phyloP scores from a whole-genome alignment of 768 basidiomycete species.

The Boletus barrowsii region DNA sequence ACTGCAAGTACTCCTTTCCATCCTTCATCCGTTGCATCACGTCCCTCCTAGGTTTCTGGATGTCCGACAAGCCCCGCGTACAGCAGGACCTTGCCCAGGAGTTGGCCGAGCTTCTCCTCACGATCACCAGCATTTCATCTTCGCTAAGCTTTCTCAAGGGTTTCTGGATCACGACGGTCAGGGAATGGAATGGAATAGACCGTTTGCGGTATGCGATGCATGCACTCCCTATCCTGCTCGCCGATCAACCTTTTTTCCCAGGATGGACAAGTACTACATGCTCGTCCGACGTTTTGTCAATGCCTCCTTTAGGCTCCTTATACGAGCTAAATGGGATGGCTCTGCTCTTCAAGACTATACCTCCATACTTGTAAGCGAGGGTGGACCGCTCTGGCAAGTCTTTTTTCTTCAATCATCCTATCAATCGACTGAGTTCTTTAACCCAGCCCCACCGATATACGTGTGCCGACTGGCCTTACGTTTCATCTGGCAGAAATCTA shows the following conservation, averaged over 20 bases:
- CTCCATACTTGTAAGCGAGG: conserved; percentile 56
- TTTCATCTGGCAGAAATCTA: conserved; percentile 91
- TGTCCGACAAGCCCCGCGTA: conserved; percentile 97
- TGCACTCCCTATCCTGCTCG: neutral
- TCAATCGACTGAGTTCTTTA: conserved; percentile 3
- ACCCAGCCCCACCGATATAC: conserved; percentile 61
- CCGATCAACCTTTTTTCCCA: conserved; percentile 29
- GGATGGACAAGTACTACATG: conserved; percentile 98
- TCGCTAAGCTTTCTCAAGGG: conserved; percentile 78
- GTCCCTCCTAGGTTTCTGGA: conserved; percentile 81
- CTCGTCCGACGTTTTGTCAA: conserved; percentile 87
- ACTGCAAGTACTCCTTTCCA: conserved; percentile 54
- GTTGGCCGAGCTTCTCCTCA: conserved; percentile 76
- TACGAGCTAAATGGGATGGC: conserved; percentile 65
- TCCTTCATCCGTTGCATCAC: neutral
- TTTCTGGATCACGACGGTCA: conserved; percentile 87
- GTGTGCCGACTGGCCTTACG: conserved; percentile 72
- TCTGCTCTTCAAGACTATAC: conserved; percentile 58
- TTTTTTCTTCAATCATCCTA: neutral
- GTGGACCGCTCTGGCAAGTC: conserved; percentile 83
- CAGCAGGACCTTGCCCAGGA: conserved; percentile 89
- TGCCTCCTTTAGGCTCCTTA: conserved; percentile 78
- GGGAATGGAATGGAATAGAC: conserved; percentile 95
- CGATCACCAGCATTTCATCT: conserved; percentile 52
- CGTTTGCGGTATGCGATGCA: conserved; percentile 63